Conservation (phyloP, 2,329 filamentous ascomycete genomes). For the Colletotrichum musicola region DNA sequence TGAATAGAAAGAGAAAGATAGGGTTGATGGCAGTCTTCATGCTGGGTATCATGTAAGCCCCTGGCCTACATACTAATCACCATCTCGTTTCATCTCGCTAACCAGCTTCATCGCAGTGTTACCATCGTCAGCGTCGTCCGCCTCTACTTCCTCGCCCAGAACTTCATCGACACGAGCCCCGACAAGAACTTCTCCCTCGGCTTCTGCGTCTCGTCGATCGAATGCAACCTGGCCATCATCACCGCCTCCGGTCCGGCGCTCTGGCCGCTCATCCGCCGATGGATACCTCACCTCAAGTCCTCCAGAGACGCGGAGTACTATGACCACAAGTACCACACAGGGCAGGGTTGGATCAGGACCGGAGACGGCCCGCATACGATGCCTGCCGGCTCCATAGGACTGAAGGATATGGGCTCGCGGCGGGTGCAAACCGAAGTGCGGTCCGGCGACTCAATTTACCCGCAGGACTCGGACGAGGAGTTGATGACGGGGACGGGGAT, state of each 20-base stretch:
- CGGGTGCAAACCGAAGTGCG: not conserved
- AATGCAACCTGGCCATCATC: slow-evolving; percentile 54
- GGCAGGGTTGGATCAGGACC: slow-evolving; percentile 14
- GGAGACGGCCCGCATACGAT: not conserved
- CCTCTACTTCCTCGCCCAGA: slow-evolving; percentile 7
- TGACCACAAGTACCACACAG: slow-evolving; percentile 1
- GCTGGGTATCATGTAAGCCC: slow-evolving; percentile 45
- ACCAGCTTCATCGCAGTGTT: not conserved
- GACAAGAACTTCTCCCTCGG: slow-evolving; percentile 38
- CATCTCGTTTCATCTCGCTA: not conserved
- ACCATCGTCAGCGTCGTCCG: not conserved
- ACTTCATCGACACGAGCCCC: slow-evolving; percentile 3
- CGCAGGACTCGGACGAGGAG: slow-evolving; percentile 14
- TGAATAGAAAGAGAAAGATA: slow-evolving; percentile 47
- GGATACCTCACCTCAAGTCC: slow-evolving; percentile 39
- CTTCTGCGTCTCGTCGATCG: slow-evolving; percentile 47
- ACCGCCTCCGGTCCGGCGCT: slow-evolving; percentile 52
- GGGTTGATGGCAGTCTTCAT: slow-evolving; percentile 51
- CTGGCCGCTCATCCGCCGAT: slow-evolving; percentile 49
- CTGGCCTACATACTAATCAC: not conserved
- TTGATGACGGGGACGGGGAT: slow-evolving; percentile 11
- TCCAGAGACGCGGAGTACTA: slow-evolving; percentile 3
- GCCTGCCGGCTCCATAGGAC: not conserved
- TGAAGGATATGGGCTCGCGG: not conserved
- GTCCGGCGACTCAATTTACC: not conserved